Evolutionary conservation across 140 eudicot genomes (phyloP).

Genomic region (Artemisia princeps): DNA sequence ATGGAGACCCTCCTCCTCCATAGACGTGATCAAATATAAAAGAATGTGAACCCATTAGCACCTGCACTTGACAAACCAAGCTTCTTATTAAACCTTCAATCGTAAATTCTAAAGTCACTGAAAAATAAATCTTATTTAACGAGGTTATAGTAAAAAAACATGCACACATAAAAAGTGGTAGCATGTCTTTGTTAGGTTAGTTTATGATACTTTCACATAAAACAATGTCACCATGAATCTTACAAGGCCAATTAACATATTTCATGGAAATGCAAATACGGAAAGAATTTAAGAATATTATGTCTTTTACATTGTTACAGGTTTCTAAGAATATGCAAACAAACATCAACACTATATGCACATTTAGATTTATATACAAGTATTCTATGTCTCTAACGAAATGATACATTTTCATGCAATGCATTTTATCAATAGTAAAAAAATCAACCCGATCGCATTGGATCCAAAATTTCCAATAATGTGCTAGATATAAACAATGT

Average conservation of each 20-base stretch:
- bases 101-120: neutral
- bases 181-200: constrained; percentile 1
- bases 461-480: constrained; percentile 8
- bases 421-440: neutral
- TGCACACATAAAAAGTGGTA: neutral
- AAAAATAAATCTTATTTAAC: neutral
- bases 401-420: constrained; percentile 17
- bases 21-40: constrained; percentile 95
- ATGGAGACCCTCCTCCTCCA: constrained; percentile 74
- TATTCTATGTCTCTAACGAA: constrained; percentile 15
- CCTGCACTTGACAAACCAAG: constrained; percentile 41
- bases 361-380: neutral
- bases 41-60: constrained; percentile 80
- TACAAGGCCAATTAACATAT: neutral
- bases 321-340: too few species aligned
- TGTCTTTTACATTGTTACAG: neutral
- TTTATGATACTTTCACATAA: neutral
- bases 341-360: neutral
- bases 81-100: constrained; percentile 22
- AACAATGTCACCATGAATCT: neutral
- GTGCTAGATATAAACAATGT: constrained; percentile 2
- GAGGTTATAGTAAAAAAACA: neutral
- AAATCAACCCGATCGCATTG: constrained; percentile 8
- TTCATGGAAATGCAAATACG: too few species aligned
- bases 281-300: neutral